Evolutionary conservation across 148 eudicot genomes (phyloP).

Genomic region (Fagopyrum homotropicum): DNA sequence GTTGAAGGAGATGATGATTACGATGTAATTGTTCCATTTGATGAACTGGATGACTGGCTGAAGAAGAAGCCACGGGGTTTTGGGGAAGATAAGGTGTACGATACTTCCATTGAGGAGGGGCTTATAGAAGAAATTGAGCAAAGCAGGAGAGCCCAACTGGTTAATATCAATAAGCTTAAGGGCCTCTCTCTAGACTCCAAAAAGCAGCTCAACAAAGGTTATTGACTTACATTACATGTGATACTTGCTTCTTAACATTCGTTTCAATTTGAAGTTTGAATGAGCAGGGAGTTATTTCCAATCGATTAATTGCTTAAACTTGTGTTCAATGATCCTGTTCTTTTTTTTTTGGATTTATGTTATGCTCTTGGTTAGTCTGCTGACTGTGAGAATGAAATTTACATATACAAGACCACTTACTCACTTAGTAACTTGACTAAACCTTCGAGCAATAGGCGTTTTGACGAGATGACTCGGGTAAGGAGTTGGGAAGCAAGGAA

Average conservation of each 20-base stretch:
- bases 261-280: not conserved
- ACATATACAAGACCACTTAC: not conserved
- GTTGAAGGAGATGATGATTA: slow-evolving; percentile 37
- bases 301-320: not conserved
- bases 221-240: not conserved
- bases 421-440: not conserved
- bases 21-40: slow-evolving; percentile 39
- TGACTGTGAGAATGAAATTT: not conserved
- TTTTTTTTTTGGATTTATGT: not conserved
- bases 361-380: not conserved
- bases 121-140: slow-evolving; percentile 68
- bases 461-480: not conserved
- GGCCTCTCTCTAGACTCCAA: slow-evolving; percentile 20
- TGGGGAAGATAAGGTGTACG: slow-evolving; percentile 85
- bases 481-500: not conserved
- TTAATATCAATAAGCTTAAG: slow-evolving; percentile 65
- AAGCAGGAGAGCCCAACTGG: slow-evolving; percentile 63
- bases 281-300: not conserved
- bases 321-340: not conserved
- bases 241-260: not conserved
- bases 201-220: slow-evolving; percentile 13
- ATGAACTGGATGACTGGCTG: slow-evolving; percentile 50
- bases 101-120: slow-evolving; percentile 76
- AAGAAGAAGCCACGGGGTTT: slow-evolving; percentile 70
- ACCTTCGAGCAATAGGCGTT: too few relatives aligned